phyloP scores from a whole-genome alignment of 129 eudicot genomes.

The Artemisia tridentata region DNA sequence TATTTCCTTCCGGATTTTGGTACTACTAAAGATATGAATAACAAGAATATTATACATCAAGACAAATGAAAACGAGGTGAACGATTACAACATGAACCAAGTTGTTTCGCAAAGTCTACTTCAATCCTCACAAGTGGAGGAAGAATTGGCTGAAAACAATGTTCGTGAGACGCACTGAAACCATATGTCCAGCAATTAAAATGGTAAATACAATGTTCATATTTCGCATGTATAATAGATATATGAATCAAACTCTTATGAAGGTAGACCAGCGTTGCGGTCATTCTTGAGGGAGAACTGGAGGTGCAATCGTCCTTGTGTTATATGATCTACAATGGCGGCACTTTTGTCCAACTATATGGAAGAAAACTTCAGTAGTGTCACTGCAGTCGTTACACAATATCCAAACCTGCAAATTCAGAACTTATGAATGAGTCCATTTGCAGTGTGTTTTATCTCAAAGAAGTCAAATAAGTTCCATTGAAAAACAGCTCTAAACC shows the following conservation, averaged over 20 bases:
- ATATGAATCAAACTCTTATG: slow-evolving; percentile 18
- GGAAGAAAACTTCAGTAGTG: slow-evolving; percentile 85
- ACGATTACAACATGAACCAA: slow-evolving; percentile 6
- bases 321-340: slow-evolving; percentile 87
- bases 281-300: slow-evolving; percentile 80
- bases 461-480: too few species aligned
- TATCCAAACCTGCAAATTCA: slow-evolving; percentile 74
- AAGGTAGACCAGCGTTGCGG: background rate
- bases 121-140: slow-evolving; percentile 32
- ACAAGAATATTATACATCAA: background rate
- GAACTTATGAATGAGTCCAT: background rate
- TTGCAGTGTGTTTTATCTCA: background rate
- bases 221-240: slow-evolving; percentile 10
- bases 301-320: slow-evolving; percentile 86
- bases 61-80: background rate
- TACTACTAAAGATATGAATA: background rate
- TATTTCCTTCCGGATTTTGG: too few species aligned
- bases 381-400: slow-evolving; percentile 97
- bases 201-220: slow-evolving; percentile 15
- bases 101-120: slow-evolving; percentile 10
- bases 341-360: slow-evolving; percentile 94
- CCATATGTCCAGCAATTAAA: slow-evolving; percentile 27
- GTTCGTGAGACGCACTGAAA: slow-evolving; percentile 32
- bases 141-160: slow-evolving; percentile 31
- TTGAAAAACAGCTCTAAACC: too few species aligned